Evolutionary conservation across 23 red algal species (phyloP), one percentile per base, ranked within the genome.

Genomic region (Rhodosorus marinus): DNA sequence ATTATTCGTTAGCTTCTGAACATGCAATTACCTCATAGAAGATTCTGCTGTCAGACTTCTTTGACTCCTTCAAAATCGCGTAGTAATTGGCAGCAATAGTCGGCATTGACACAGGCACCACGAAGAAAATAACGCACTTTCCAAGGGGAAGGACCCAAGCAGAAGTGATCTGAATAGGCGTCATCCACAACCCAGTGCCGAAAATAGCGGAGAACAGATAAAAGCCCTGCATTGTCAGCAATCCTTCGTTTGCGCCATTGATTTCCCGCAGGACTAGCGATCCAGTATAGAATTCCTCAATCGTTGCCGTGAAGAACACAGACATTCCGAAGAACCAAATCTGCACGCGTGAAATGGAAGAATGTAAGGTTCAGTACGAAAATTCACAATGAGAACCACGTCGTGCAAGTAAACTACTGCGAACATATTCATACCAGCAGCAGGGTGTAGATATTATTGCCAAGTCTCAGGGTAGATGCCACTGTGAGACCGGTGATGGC

Each of bases 231-330:
- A 94, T 67, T 14, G 73, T 17, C 20, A 94, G 29, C 15, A 94
- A 33, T 17, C 87, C 87, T 54, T 94, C 87, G 47, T 94, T 94
- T 2, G 87, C 77, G 6, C 87, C 87, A 46, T 94, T 94, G 25
- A 94, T 29, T 38, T 80, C 62, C 9, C 87, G 87, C 15, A 94
- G 76, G 5, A 83, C 58, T 62, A 94, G 69, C 28, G 76, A 21
- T 11, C 76, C 76, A 2, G 76, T 94, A 19, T 80, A 67, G 61
- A 54, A 94, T 46, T 94, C 87, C 62, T 94, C 87, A 4, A 94
- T 29, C 6, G 69, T 83, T 0, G 87, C 87, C 43, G 63, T 59
- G 67, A 65, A 94, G 21, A 69, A 74, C 38, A 43, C n/a, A n/a
- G n/a, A n/a, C n/a, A n/a, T n/a, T n/a, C n/a, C n/a, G n/a, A n/a